Percentiles rank a stretch among this genome's conserved stretches.
These are phyloP conservation scores for Aleurites moluccanus DNA, from an alignment of 441 rosid species.

Conservation along the genomic window DNA sequence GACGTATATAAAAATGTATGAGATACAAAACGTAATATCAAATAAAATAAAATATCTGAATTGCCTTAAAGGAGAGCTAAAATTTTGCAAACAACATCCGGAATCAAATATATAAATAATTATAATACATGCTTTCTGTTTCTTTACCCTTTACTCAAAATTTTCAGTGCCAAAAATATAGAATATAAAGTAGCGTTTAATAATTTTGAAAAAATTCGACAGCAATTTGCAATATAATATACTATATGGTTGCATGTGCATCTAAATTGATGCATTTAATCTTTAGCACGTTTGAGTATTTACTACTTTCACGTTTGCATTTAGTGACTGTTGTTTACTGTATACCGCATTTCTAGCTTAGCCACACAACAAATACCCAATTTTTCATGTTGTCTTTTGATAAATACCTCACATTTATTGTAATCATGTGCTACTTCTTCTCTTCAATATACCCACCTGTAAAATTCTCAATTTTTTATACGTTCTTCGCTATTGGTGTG, in stretches of 20 bases:
- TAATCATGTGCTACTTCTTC: slow-evolving; percentile 34
- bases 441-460: neutral
- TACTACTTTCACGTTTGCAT: slow-evolving; percentile 54
- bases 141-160: neutral
- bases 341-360: slow-evolving; percentile 41
- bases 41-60: too few species aligned
- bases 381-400: slow-evolving; percentile 25
- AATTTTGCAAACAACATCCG: slow-evolving; percentile 18
- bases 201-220: neutral
- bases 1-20: too few species aligned
- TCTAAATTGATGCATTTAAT: slow-evolving; percentile 42
- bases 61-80: too few species aligned
- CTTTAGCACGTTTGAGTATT: slow-evolving; percentile 40
- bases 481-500: too few species aligned
- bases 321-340: slow-evolving; percentile 32
- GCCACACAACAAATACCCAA: slow-evolving; percentile 32
- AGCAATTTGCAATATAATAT: slow-evolving; percentile 9
- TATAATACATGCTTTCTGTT: too few species aligned
- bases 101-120: neutral
- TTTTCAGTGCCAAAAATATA: slow-evolving; percentile 29
- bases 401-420: slow-evolving; percentile 37
- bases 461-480: neutral
- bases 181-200: neutral
- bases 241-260: slow-evolving; percentile 39
- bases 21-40: too few species aligned